Percentiles rank a stretch among this genome's conserved stretches.
Conservation (phyloP, 2,329 filamentous ascomycete species). For the Elsinoe necatrix region DNA sequence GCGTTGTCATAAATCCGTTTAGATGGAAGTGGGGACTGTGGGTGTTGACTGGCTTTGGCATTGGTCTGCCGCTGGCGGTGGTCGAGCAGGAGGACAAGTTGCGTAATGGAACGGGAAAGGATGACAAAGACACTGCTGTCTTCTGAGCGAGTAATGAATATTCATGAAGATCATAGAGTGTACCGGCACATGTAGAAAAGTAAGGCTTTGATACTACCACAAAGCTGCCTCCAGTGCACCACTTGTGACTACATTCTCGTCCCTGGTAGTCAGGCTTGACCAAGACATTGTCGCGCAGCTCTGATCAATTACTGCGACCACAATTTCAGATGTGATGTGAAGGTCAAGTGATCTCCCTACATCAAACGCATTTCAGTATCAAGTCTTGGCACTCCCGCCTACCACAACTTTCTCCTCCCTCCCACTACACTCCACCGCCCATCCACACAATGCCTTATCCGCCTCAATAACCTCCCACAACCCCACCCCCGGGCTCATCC, state of each 20-base stretch:
- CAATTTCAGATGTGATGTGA: no score
- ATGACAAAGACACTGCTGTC: constrained; percentile 13
- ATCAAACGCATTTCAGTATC: neutral
- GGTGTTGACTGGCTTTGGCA: constrained; percentile 68
- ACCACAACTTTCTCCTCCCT: neutral
- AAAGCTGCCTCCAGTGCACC: no score
- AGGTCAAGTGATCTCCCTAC: neutral
- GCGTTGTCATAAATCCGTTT: constrained; percentile 67
- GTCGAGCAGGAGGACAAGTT: constrained; percentile 58
- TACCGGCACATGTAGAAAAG: neutral
- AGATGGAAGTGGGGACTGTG: constrained; percentile 85
- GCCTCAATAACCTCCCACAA: neutral
- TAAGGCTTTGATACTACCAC: neutral
- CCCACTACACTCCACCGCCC: neutral
- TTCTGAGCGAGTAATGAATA: neutral
- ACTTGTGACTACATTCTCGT: no score
- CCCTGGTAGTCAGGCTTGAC: no score
- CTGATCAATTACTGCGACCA: no score
- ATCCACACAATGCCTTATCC: neutral
- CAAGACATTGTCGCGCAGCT: no score
- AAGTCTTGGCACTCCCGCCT: neutral
- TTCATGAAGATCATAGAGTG: neutral
- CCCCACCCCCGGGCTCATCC: no score
- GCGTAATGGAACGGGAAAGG: constrained; percentile 44
- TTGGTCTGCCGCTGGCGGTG: constrained; percentile 55